Percentiles rank a stretch among this genome's conserved stretches.
Evolutionary conservation across 345 rosid genomes (phyloP).

Genomic region (Mallotus nudiflorus): DNA sequence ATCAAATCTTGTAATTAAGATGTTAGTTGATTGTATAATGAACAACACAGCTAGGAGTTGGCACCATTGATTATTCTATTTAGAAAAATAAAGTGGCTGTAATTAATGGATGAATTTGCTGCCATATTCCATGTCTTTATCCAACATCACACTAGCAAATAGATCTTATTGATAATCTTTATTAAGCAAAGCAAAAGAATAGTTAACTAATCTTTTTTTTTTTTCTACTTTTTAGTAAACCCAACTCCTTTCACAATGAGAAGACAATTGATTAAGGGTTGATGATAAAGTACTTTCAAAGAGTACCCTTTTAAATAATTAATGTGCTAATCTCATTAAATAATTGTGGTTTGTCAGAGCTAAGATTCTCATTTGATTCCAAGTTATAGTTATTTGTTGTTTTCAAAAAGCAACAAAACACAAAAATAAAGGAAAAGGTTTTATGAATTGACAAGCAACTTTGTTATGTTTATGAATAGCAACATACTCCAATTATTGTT

Average conservation of each 20-base stretch:
- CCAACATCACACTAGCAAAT: no score
- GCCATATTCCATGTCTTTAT: not conserved
- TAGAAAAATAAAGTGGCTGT: no score
- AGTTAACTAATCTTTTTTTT: not conserved
- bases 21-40: no score
- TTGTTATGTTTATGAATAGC: not conserved
- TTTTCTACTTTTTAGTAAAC: not conserved
- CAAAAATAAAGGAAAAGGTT: not conserved
- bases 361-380: constrained; percentile 1
- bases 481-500: not conserved
- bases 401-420: not conserved
- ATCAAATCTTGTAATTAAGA: no score
- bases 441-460: no score
- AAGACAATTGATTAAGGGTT: not conserved
- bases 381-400: not conserved
- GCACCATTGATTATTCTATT: no score
- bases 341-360: not conserved
- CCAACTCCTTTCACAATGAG: not conserved
- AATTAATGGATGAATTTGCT: no score
- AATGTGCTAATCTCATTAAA: no score
- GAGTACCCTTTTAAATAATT: not conserved
- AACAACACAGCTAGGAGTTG: no score
- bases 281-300: not conserved
- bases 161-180: not conserved
- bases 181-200: not conserved